A percentile compares a stretch with the other conserved stretches of the same genome.
Conservation (phyloP, 768 basidiomycete species). For the Panaeolus papilionaceus region DNA sequence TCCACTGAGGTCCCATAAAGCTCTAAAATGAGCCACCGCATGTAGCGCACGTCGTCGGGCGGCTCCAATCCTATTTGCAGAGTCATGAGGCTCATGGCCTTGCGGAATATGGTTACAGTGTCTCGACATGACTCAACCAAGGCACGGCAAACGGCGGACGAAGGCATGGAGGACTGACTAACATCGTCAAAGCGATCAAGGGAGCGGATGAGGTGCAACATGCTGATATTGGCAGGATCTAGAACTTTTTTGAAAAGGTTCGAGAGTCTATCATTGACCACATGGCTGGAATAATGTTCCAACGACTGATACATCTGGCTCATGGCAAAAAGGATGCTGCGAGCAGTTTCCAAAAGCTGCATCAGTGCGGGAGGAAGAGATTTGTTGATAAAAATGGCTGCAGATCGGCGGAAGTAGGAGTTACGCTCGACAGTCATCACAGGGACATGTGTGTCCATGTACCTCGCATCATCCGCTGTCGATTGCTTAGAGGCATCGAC, state of each 20-base stretch:
- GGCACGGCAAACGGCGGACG: constrained; percentile 72
- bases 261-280: constrained; percentile 82
- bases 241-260: constrained; percentile 84
- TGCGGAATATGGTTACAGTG: constrained; percentile 82
- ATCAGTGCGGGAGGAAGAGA: constrained; percentile 74
- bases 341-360: constrained; percentile 82
- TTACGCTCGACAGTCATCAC: constrained; percentile 83
- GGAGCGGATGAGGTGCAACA: constrained; percentile 84
- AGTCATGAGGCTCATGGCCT: constrained; percentile 84
- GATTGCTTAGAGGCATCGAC: background rate
- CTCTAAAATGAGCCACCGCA: constrained; percentile 84
- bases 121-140: constrained; percentile 87
- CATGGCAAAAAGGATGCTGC: constrained; percentile 90
- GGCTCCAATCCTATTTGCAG: constrained; percentile 81
- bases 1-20: constrained; percentile 92
- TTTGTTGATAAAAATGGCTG: constrained; percentile 72
- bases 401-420: constrained; percentile 94
- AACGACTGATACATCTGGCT: constrained; percentile 91
- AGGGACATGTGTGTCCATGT: constrained; percentile 37
- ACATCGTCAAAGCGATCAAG: constrained; percentile 91
- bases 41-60: constrained; percentile 85
- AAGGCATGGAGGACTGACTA: constrained; percentile 71
- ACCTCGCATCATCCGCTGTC: background rate
- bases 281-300: constrained; percentile 85
- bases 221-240: constrained; percentile 81